Conservation (phyloP, 805 yeast species). For the Ogataea trehaloabstinens region DNA sequence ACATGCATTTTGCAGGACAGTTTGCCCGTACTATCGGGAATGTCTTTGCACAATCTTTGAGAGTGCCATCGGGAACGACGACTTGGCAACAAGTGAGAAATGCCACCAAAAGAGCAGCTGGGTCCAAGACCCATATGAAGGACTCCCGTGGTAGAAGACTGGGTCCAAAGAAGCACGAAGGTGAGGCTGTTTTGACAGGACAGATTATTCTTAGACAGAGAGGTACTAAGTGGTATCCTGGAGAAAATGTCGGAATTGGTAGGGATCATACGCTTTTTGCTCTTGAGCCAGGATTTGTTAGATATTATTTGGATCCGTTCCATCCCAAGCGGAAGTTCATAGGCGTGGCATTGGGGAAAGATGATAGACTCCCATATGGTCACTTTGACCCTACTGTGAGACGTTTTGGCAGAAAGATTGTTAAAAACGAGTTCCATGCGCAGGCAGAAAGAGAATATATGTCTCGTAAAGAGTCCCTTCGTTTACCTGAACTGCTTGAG, state of each 20-base stretch:
- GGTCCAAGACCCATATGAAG: conserved; percentile 89
- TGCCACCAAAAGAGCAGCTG: conserved; percentile 92
- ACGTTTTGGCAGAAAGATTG: conserved; percentile 70
- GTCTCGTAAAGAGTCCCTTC: conserved; percentile 65
- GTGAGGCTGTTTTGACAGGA: conserved; percentile 72
- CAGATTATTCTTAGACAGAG: conserved; percentile 90
- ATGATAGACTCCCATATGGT: conserved; percentile 72
- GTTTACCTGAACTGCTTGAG: conserved; percentile 49
- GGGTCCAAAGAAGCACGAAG: conserved; percentile 87
- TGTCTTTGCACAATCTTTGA: not conserved
- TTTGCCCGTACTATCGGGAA: too few relatives aligned
- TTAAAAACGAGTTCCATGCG: conserved; percentile 51
- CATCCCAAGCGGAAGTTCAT: conserved; percentile 90
- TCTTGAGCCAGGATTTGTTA: conserved; percentile 86
- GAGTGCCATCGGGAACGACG: conserved; percentile 7
- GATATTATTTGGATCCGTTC: conserved; percentile 91
- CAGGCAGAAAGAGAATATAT: conserved; percentile 56
- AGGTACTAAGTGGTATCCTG: conserved; percentile 93
- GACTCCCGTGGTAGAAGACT: conserved; percentile 94
- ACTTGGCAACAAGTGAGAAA: conserved; percentile 57
- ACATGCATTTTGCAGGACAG: too few relatives aligned
- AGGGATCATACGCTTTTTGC: conserved; percentile 93
- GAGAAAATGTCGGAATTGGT: conserved; percentile 87
- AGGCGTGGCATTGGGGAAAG: conserved; percentile 75
- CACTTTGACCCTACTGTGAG: conserved; percentile 89